phyloP scores from a whole-genome alignment of 1,284 basidiomycete genomes.

The Microbotryum scabiosae region DNA sequence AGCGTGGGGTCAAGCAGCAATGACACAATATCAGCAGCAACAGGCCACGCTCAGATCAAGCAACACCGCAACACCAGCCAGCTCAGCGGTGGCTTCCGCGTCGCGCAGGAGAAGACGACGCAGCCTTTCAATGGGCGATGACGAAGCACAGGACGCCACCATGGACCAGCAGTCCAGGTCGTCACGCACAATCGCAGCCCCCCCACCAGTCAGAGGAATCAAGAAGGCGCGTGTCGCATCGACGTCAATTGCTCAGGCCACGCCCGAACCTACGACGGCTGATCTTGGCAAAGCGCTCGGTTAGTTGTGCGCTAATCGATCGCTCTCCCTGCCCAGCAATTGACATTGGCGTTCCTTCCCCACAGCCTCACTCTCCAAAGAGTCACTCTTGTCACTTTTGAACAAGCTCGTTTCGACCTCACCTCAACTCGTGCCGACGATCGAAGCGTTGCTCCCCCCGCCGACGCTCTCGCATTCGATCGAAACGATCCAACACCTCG shows the following conservation, averaged over 20 bases:
- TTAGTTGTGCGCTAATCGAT: not conserved
- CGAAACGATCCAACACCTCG: constrained; percentile 11
- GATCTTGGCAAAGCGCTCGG: constrained; percentile 29
- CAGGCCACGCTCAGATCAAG: too few species aligned
- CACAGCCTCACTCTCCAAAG: constrained; percentile 30
- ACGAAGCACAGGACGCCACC: not conserved
- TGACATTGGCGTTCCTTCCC: not conserved
- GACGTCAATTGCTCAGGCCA: not conserved
- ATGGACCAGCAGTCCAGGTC: not conserved
- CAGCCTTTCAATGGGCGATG: not conserved
- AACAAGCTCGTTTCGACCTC: constrained; percentile 28
- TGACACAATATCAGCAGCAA: not conserved
- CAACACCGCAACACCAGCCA: too few species aligned
- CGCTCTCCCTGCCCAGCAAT: too few species aligned
- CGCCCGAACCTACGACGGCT: not conserved
- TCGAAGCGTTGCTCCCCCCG: constrained; percentile 29
- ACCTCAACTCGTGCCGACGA: constrained; percentile 25
- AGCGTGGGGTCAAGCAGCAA: not conserved
- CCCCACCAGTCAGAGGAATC: not conserved
- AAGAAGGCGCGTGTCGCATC: not conserved
- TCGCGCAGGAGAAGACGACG: constrained; percentile 8
- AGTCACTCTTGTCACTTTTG: constrained; percentile 28
- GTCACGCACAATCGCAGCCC: not conserved
- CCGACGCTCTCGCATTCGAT: constrained; percentile 29
- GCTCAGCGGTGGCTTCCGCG: too few species aligned